Percentiles rank a stretch among this genome's conserved stretches.
phyloP scores from a whole-genome alignment of 192 early-diverging fungal genomes.

The Linnemannia exigua region DNA sequence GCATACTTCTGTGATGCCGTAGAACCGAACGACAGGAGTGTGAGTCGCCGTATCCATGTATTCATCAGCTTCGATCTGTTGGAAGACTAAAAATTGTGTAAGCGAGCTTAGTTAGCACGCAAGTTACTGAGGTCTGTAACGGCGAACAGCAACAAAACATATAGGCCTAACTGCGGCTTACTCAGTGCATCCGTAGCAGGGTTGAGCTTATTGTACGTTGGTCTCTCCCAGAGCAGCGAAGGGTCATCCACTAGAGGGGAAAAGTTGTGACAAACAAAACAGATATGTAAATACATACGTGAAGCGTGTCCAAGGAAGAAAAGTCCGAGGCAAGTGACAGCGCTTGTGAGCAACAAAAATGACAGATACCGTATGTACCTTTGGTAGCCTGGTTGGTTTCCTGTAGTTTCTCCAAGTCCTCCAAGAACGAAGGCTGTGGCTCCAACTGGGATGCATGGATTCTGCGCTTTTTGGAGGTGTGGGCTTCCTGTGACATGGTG shows the following conservation, averaged over 20 bases:
- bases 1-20: conserved; percentile 85
- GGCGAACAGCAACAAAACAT: neutral
- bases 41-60: conserved; percentile 66
- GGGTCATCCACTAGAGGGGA: conserved; percentile 56
- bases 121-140: neutral
- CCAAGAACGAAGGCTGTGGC: conserved; percentile 42
- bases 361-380: neutral
- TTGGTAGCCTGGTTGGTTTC: conserved; percentile 40
- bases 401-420: conserved; percentile 42
- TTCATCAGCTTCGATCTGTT: conserved; percentile 97
- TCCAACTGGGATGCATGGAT: conserved; percentile 30
- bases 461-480: conserved; percentile 50
- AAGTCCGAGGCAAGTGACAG: neutral
- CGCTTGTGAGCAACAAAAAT: neutral
- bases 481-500: conserved; percentile 54
- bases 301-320: neutral
- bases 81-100: conserved; percentile 77
- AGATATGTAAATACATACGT: neutral
- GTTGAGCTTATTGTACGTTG: conserved; percentile 37
- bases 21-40: conserved; percentile 81
- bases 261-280: neutral
- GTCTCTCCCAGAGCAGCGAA: conserved; percentile 52
- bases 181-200: conserved; percentile 54
- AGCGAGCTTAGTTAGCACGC: neutral
- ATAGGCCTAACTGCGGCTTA: conserved; percentile 8